Conservation (phyloP, 495 filamentous ascomycete species). For the Aspergillus nidulans region DNA sequence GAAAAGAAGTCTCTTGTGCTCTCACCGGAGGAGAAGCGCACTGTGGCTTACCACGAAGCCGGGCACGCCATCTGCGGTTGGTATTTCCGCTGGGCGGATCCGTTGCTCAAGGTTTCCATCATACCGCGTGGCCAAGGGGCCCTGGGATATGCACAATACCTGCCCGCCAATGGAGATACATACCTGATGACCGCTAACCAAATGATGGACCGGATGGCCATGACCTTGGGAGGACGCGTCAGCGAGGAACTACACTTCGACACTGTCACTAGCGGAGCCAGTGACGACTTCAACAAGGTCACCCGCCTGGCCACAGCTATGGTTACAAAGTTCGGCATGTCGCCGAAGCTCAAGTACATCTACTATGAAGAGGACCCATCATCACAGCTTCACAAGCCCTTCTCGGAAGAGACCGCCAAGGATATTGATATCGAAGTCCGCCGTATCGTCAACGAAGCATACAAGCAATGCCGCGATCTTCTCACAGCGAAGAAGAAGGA, state of each 20-base stretch:
- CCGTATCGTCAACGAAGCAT: slow-evolving; percentile 83
- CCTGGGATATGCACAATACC: slow-evolving; percentile 92
- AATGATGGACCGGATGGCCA: slow-evolving; percentile 99
- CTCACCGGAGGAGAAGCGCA: slow-evolving; percentile 86
- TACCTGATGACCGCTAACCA: slow-evolving; percentile 95
- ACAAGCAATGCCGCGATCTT: slow-evolving; percentile 81
- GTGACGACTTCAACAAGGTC: slow-evolving; percentile 98
- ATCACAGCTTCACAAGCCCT: slow-evolving; percentile 84
- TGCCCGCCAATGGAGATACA: slow-evolving; percentile 76
- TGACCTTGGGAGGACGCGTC: slow-evolving; percentile 93
- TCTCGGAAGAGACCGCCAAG: slow-evolving; percentile 87
- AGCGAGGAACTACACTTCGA: slow-evolving; percentile 95
- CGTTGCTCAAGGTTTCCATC: slow-evolving; percentile 96
- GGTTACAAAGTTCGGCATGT: slow-evolving; percentile 99
- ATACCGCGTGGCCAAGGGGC: slow-evolving; percentile 93
- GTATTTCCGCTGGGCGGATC: slow-evolving; percentile 95
- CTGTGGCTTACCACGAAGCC: slow-evolving; percentile 96
- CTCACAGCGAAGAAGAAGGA: slow-evolving; percentile 82
- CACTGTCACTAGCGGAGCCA: slow-evolving; percentile 89
- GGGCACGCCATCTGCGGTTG: slow-evolving; percentile 98
- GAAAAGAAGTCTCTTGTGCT: slow-evolving; percentile 96
- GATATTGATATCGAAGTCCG: slow-evolving; percentile 88
- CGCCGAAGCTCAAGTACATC: slow-evolving; percentile 81
- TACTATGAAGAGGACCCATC: slow-evolving; percentile 81
- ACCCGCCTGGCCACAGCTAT: slow-evolving; percentile 91